Evolutionary conservation across 2,329 filamentous ascomycete genomes (phyloP).

Genomic region (Aspergillus aculeatinus): DNA sequence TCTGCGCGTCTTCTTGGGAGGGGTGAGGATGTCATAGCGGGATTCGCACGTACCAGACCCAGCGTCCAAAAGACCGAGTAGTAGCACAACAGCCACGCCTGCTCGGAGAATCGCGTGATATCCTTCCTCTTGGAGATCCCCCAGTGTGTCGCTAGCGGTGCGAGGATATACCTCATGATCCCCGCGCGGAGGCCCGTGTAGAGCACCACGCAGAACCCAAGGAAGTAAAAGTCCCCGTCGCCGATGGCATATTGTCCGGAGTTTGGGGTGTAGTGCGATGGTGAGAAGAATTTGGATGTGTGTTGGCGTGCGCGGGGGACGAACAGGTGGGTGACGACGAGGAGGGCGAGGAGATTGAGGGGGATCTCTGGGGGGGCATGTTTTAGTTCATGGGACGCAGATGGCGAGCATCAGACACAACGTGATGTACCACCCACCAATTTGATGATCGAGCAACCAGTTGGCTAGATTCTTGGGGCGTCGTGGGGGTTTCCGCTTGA

Average conservation of each 20-base stretch:
- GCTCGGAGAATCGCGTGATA: constrained; percentile 78
- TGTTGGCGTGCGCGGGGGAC: neutral
- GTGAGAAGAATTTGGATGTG: neutral
- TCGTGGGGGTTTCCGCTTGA: too few relatives aligned
- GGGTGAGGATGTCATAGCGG: too few relatives aligned
- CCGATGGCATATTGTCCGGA: neutral
- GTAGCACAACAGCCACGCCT: constrained; percentile 73
- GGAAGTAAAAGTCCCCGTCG: constrained; percentile 42
- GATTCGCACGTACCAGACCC: constrained; percentile 62
- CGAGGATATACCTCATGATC: constrained; percentile 66
- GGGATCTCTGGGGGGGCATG: neutral
- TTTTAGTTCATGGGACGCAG: too few relatives aligned
- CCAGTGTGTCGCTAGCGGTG: constrained; percentile 66
- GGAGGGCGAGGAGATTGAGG: neutral
- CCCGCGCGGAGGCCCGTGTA: constrained; percentile 76
- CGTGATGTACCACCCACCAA: too few relatives aligned
- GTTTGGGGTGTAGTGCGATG: neutral
- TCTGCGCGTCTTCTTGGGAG: too few relatives aligned
- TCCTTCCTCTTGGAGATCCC: constrained; percentile 71
- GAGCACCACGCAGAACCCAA: constrained; percentile 70
- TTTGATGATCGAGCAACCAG: too few relatives aligned
- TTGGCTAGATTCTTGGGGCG: too few relatives aligned
- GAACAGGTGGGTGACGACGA: neutral
- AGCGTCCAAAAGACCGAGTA: constrained; percentile 73
- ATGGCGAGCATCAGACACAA: too few relatives aligned